phyloP scores from a whole-genome alignment of 1,284 basidiomycete genomes.

The Sphaerobolus stellatus region DNA sequence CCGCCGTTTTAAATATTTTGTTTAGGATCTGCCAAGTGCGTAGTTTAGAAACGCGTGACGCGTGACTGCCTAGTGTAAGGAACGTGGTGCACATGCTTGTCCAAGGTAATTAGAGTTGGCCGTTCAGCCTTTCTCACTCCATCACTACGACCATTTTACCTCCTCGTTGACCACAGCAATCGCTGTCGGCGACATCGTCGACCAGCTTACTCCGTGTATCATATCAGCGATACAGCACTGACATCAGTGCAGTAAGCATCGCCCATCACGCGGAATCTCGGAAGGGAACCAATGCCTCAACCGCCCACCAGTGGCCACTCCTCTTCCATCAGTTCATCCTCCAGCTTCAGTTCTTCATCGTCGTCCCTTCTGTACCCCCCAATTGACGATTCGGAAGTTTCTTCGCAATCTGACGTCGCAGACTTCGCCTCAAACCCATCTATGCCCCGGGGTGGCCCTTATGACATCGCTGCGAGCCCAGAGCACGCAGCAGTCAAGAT shows the following conservation, averaged over 20 bases:
- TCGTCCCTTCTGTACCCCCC: conserved; percentile 6
- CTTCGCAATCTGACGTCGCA: conserved; percentile 12
- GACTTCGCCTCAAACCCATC: neutral
- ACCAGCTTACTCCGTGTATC: too few relatives aligned
- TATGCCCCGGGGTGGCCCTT: conserved; percentile 11
- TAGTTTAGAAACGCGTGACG: too few relatives aligned
- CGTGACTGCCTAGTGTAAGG: too few relatives aligned
- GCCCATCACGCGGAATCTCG: neutral
- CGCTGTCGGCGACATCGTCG: too few relatives aligned
- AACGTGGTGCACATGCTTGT: too few relatives aligned
- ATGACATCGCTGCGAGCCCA: conserved; percentile 10
- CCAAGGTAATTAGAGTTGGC: too few relatives aligned
- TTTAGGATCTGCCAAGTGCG: too few relatives aligned
- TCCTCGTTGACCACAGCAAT: too few relatives aligned
- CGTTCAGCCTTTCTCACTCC: too few relatives aligned
- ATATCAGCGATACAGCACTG: too few relatives aligned
- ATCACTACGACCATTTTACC: too few relatives aligned
- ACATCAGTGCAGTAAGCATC: neutral
- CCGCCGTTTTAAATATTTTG: too few relatives aligned
- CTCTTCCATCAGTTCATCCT: conserved; percentile 10
- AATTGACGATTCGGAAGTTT: conserved; percentile 6
- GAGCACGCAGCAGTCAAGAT: neutral
- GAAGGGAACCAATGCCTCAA: conserved; percentile 4
- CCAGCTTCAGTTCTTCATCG: conserved; percentile 13
- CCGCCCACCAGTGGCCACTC: conserved; percentile 6